A percentile compares a stretch with the other conserved stretches of the same genome.
Evolutionary conservation across 306 rosid genomes (phyloP).

Genomic region (Vicia faba): DNA sequence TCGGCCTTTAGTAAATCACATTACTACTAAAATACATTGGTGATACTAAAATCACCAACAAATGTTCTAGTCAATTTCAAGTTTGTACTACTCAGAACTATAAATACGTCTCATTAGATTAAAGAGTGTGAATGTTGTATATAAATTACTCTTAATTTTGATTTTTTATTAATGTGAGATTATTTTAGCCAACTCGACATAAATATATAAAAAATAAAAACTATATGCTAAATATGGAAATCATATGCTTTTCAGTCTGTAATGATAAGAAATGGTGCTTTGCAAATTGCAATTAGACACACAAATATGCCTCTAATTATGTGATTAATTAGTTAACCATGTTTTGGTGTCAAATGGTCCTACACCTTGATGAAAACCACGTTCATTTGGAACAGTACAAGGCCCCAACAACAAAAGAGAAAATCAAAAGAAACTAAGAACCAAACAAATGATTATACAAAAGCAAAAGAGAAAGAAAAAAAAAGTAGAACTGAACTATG

Average conservation of each 20-base stretch:
- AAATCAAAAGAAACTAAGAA: conserved; percentile 41
- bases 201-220: too few species aligned
- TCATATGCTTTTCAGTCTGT: conserved; percentile 19
- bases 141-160: too few species aligned
- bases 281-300: conserved; percentile 38
- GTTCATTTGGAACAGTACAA: conserved; percentile 53
- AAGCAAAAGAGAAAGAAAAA: conserved; percentile 45
- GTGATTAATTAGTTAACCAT: conserved; percentile 38
- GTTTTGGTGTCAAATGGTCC: conserved; percentile 37
- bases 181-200: too few species aligned
- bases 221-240: conserved; percentile 37
- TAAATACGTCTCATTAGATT: too few species aligned
- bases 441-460: conserved; percentile 45
- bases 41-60: too few species aligned
- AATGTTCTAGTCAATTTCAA: too few species aligned
- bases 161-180: too few species aligned
- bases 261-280: conserved; percentile 42
- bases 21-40: too few species aligned
- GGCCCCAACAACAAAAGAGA: conserved; percentile 45
- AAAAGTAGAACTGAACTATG: conserved; percentile 45
- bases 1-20: too few species aligned
- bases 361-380: conserved; percentile 78
- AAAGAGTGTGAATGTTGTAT: too few species aligned
- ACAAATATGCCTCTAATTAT: conserved; percentile 40
- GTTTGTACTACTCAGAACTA: too few species aligned